Percentiles rank a stretch among this genome's conserved stretches.
Evolutionary conservation across 148 eudicot genomes (phyloP).

Genomic region (Nepenthes gracilis): DNA sequence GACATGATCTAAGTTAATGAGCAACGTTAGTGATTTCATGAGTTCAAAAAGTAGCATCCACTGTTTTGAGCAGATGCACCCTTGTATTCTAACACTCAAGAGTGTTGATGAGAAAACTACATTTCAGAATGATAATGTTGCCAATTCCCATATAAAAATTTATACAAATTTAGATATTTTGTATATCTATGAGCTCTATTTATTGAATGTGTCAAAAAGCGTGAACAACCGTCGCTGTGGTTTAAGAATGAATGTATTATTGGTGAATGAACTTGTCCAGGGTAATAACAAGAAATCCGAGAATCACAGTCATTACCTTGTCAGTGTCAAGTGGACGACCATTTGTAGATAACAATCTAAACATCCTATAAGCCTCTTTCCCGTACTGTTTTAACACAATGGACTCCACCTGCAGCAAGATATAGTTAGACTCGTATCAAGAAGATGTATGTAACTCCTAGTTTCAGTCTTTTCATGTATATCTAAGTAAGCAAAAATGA

Average conservation of each 20-base stretch:
- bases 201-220: too few species aligned
- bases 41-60: too few species aligned
- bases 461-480: not conserved
- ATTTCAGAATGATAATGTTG: too few species aligned
- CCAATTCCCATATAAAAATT: too few species aligned
- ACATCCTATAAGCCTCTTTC: slow-evolving; percentile 64
- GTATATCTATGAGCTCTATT: too few species aligned
- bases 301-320: slow-evolving; percentile 31
- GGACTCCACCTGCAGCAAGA: slow-evolving; percentile 59
- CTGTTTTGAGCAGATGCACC: too few species aligned
- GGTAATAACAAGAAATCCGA: not conserved
- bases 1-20: too few species aligned
- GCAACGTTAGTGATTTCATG: too few species aligned
- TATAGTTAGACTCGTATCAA: slow-evolving; percentile 3
- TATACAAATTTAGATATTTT: too few species aligned
- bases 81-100: too few species aligned
- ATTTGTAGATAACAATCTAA: slow-evolving; percentile 45
- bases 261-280: not conserved
- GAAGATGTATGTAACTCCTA: not conserved
- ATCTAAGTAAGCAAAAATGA: slow-evolving; percentile 8
- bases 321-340: slow-evolving; percentile 54
- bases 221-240: too few species aligned
- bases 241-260: not conserved
- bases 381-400: slow-evolving; percentile 74
- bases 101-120: too few species aligned